Evolutionary conservation across 768 basidiomycete genomes (phyloP).

Genomic region (Galerina marginata): DNA sequence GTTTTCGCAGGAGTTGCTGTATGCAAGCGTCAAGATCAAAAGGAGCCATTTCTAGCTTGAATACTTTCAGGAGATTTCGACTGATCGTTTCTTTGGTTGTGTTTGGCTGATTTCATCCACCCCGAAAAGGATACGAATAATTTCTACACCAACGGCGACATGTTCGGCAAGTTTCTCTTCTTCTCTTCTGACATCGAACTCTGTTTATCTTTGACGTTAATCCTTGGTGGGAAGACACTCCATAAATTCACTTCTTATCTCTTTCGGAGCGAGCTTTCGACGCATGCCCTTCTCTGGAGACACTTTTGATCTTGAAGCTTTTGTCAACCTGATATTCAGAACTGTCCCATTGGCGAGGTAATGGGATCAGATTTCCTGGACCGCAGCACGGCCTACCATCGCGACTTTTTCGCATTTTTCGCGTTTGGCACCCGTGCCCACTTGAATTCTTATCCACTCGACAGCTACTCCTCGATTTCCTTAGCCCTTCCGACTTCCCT

Average conservation of each 20-base stretch:
- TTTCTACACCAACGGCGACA: background rate
- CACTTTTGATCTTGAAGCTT: conserved; percentile 15
- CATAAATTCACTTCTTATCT: background rate
- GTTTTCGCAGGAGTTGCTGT: conserved; percentile 86
- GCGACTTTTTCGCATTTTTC: conserved; percentile 39
- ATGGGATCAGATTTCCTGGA: conserved; percentile 23
- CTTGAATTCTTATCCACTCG: background rate
- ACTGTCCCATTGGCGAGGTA: conserved; percentile 12
- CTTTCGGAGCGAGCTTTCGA: too few species aligned
- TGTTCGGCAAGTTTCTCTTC: background rate
- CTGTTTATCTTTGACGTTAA: background rate
- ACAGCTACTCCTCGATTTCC: conserved; percentile 3
- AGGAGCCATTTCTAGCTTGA: conserved; percentile 52
- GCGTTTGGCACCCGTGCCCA: background rate
- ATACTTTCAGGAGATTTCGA: conserved; percentile 23
- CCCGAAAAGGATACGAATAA: background rate
- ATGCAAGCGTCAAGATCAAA: conserved; percentile 99
- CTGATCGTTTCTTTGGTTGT: conserved; percentile 42
- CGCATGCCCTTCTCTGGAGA: background rate
- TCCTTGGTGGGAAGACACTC: background rate
- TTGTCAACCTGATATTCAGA: conserved; percentile 1
- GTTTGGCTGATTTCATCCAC: conserved; percentile 36
- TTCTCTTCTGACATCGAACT: conserved; percentile 4
- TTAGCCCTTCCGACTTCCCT: background rate
- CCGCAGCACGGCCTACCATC: conserved; percentile 30